Evolutionary conservation across 805 yeast species (phyloP), one percentile per base, ranked within the genome.

Genomic region (Teunomyces aglyptinius): DNA sequence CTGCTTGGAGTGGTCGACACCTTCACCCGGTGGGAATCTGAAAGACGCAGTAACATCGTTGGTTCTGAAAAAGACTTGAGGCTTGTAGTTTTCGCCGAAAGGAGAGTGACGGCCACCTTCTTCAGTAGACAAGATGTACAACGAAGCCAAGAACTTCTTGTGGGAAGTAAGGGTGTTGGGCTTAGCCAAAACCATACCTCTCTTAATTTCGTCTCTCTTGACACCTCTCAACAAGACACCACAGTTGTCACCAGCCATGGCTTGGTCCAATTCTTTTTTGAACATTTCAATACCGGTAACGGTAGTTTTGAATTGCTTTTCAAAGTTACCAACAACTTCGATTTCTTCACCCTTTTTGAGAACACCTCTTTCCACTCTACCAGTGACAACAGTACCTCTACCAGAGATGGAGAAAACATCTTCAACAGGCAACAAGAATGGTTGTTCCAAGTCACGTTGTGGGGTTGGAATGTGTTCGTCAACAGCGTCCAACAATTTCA

Each of bases 61-160:
- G 56, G 99, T 91, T 77, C 98, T 88, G 66, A 94, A 81, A 75
- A 86, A 94, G 81, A 92, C 80, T 77, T 94, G 99, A 52, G 99
- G 99, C 80, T 96, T 89, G 85, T 91, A 94, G 83, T 90, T 86
- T 74, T 86, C 89, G 65, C 92, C 92, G 72, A 94, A 94, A 56
- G 96, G 95, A 54, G 96, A 87, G 80, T 89, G 96, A 78, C 99
- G 92, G 64, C 99, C 99, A 82, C 99, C 99, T 78, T 94, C 99
- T 66, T 94, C 98, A 74, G 89, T 86, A 67, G 96, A 81, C 69
- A 94, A 80, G 55, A 92, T 83, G 75, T 94, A 94, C 66, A 92
- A 75, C 43, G 98, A 92, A 52, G 97, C 91, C 67, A 94, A 80
- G 80, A 92, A 82, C 79, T 89, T 90, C 70, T 85, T 83, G 84